Conservation (phyloP, 495 filamentous ascomycete species). For the Penicillium samsonianum region DNA sequence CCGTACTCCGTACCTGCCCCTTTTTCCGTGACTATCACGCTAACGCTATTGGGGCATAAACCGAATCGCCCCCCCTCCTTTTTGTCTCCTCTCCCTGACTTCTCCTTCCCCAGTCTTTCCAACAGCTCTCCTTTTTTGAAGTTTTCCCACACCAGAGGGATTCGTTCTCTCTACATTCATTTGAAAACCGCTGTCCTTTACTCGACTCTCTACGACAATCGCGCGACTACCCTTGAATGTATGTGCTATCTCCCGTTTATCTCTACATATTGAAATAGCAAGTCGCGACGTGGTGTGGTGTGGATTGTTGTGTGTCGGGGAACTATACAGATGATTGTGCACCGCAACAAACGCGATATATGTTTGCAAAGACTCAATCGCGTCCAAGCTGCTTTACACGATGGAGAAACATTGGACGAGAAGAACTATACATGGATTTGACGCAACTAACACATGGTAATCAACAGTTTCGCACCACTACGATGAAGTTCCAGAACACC, state of each 20-base stretch:
- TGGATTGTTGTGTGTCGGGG: neutral
- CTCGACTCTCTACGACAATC: slow-evolving; percentile 39
- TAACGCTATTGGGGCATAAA: slow-evolving; percentile 20
- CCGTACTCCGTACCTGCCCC: slow-evolving; percentile 3
- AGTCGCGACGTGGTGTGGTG: neutral
- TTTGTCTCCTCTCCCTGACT: slow-evolving; percentile 25
- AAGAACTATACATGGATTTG: neutral
- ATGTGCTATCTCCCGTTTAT: slow-evolving; percentile 22
- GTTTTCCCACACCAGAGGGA: slow-evolving; percentile 49
- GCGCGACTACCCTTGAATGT: slow-evolving; percentile 41
- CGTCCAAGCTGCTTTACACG: neutral
- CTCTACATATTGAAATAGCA: slow-evolving; percentile 4
- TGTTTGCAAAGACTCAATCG: neutral
- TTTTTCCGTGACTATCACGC: slow-evolving; percentile 17
- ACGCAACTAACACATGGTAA: neutral
- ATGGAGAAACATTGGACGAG: neutral
- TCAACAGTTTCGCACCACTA: slow-evolving; percentile 11
- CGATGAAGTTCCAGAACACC: slow-evolving; percentile 49
- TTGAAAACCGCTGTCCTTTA: slow-evolving; percentile 36
- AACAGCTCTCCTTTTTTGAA: slow-evolving; percentile 21
- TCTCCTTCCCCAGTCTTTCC: slow-evolving; percentile 26
- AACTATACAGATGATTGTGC: neutral
- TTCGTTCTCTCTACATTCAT: slow-evolving; percentile 50
- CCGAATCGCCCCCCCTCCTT: slow-evolving; percentile 18
- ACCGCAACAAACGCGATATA: neutral